These are phyloP conservation scores for Ambrosiella xylebori DNA, from an alignment of 2,329 filamentous ascomycete genomes.

Conservation along the genomic window DNA sequence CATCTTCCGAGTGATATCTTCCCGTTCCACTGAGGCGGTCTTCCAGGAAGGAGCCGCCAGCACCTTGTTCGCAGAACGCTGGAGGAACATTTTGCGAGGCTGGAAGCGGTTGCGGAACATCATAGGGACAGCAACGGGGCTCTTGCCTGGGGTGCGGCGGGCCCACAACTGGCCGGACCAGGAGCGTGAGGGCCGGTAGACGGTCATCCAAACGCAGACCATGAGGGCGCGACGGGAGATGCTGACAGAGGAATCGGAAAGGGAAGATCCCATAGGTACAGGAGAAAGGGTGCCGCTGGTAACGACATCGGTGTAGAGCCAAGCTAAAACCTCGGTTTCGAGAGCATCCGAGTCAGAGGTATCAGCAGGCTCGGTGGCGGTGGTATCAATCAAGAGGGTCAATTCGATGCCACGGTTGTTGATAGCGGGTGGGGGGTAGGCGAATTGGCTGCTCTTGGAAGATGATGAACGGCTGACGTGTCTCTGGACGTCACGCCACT, in stretches of 20 bases:
- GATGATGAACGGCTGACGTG: conserved; percentile 10
- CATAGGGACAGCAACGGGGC: conserved; percentile 12
- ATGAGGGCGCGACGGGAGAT: conserved; percentile 11
- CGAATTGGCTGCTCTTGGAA: conserved; percentile 11
- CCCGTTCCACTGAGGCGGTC: neutral
- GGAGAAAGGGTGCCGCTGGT: conserved; percentile 8
- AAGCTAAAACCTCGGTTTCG: conserved; percentile 13
- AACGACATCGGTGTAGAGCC: conserved; percentile 14
- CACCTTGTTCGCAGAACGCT: conserved; percentile 4
- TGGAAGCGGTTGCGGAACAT: conserved; percentile 13
- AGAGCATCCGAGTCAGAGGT: conserved; percentile 3
- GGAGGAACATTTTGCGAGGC: conserved; percentile 13
- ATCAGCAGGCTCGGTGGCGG: conserved; percentile 3
- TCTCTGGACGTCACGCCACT: conserved; percentile 12
- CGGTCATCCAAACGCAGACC: conserved; percentile 14
- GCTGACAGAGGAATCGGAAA: neutral
- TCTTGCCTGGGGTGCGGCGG: conserved; percentile 9
- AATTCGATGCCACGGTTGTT: conserved; percentile 13
- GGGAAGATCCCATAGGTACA: conserved; percentile 1
- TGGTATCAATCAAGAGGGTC: conserved; percentile 13
- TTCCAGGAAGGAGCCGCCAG: neutral
- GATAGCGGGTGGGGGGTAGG: conserved; percentile 12
- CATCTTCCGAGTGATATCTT: neutral
- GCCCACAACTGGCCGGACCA: conserved; percentile 9
- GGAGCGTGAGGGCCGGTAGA: conserved; percentile 9